A percentile compares a stretch with the other conserved stretches of the same genome.
These are phyloP conservation scores for Metschnikowia dekortorum DNA, from an alignment of 805 yeast genomes.

Conservation along the genomic window DNA sequence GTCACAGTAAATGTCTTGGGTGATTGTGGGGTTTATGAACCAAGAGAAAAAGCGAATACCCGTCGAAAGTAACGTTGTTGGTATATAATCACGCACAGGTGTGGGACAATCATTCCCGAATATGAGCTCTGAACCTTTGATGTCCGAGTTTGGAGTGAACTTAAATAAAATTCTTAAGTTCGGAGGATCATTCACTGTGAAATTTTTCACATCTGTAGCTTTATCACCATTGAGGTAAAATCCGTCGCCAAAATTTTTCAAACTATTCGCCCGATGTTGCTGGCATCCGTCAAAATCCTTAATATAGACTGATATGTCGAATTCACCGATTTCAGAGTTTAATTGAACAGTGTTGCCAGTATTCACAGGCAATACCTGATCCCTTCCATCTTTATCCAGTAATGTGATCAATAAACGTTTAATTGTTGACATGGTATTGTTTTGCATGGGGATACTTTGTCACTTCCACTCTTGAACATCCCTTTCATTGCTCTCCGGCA, in stretches of 20 bases:
- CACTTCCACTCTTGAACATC: background rate
- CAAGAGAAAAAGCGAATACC: constrained; percentile 55
- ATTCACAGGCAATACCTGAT: constrained; percentile 41
- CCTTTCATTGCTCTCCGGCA: constrained; percentile 1
- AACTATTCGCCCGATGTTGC: constrained; percentile 31
- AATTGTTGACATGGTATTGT: background rate
- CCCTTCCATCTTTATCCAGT: constrained; percentile 21
- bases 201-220: background rate
- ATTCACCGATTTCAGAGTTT: constrained; percentile 35
- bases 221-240: constrained; percentile 22
- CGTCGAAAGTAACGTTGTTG: constrained; percentile 42
- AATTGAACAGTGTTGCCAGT: constrained; percentile 33
- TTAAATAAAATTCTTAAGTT: constrained; percentile 32
- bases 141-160: constrained; percentile 38
- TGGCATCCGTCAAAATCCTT: constrained; percentile 44
- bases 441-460: background rate
- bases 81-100: constrained; percentile 57
- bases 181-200: constrained; percentile 12
- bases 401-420: constrained; percentile 34
- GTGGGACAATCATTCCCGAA: constrained; percentile 66
- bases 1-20: constrained; percentile 57
- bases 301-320: constrained; percentile 40
- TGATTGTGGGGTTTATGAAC: constrained; percentile 60
- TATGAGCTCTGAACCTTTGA: constrained; percentile 51
- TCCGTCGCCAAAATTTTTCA: constrained; percentile 26